These are phyloP conservation scores for Cutaneotrichosporon mucoides DNA, from an alignment of 1,284 basidiomycete species.

Conservation along the genomic window DNA sequence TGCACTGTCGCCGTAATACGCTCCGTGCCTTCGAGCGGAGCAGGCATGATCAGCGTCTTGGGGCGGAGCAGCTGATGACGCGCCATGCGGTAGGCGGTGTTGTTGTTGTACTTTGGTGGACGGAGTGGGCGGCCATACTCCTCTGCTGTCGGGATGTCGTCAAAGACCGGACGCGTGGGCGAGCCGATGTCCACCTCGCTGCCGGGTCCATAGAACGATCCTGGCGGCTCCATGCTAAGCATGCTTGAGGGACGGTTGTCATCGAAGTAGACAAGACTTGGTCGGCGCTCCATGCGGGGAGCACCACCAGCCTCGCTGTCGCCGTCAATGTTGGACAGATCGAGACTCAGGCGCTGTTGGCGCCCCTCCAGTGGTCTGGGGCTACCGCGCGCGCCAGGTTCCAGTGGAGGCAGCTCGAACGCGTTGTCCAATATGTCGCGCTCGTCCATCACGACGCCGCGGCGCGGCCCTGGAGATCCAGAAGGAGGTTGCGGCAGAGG, in stretches of 20 bases:
- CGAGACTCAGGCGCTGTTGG: not conserved
- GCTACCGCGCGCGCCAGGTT: conserved; percentile 39
- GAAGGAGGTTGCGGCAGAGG: not conserved
- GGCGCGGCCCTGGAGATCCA: not conserved
- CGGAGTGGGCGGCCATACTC: conserved; percentile 38
- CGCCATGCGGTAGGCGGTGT: conserved; percentile 15
- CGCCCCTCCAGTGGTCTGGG: conserved; percentile 32
- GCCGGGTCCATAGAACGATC: not conserved
- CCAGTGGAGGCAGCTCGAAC: conserved; percentile 40
- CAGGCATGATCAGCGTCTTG: conserved; percentile 45
- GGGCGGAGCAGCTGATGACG: conserved; percentile 38
- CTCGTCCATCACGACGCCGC: conserved; percentile 18
- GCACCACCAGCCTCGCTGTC: not conserved
- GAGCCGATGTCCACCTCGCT: not conserved
- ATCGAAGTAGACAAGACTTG: conserved; percentile 1
- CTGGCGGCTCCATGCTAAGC: not conserved
- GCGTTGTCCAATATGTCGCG: conserved; percentile 31
- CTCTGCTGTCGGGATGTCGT: conserved; percentile 35
- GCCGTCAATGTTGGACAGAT: not conserved
- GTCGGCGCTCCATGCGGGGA: not conserved
- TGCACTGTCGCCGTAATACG: conserved; percentile 14
- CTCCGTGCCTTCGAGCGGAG: conserved; percentile 25
- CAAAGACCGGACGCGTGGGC: conserved; percentile 5
- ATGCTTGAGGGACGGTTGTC: not conserved
- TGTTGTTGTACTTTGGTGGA: conserved; percentile 26